Evolutionary conservation across 2,329 filamentous ascomycete species (phyloP).

Genomic region (Gliomastix tumulicola): DNA sequence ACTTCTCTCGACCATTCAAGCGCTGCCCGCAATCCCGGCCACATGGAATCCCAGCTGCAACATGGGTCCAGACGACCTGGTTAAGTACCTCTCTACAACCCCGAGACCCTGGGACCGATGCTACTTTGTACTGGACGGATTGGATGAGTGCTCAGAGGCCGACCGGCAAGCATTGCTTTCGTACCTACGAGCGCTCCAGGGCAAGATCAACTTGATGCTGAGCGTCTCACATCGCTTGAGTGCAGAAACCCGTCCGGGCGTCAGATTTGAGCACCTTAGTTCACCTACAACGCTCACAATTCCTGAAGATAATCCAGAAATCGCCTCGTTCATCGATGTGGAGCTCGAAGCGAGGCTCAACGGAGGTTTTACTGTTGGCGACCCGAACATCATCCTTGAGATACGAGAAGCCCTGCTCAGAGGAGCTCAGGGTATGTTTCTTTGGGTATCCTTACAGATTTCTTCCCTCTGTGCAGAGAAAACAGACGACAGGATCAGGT

Average conservation of each 20-base stretch:
- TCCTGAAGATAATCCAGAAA: not conserved
- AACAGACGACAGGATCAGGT: conserved; percentile 24
- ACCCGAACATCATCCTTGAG: not conserved
- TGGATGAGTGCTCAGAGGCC: not conserved
- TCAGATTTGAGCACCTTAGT: not conserved
- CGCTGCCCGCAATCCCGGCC: not conserved
- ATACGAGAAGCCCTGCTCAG: conserved; percentile 8
- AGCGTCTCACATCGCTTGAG: too few relatives aligned
- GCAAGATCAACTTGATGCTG: too few relatives aligned
- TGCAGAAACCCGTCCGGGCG: too few relatives aligned
- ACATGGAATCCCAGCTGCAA: too few relatives aligned
- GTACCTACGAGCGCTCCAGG: too few relatives aligned
- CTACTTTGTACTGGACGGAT: not conserved
- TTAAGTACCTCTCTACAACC: too few relatives aligned
- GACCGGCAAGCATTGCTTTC: too few relatives aligned
- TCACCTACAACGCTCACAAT: not conserved
- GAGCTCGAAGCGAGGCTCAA: too few relatives aligned
- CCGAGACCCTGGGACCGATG: too few relatives aligned
- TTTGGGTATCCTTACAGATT: conserved; percentile 27
- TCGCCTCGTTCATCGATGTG: not conserved
- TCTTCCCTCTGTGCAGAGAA: conserved; percentile 20
- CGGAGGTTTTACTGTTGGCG: too few relatives aligned
- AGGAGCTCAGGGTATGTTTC: conserved; percentile 28
- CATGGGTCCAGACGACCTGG: too few relatives aligned
- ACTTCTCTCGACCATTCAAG: conserved; percentile 12